Evolutionary conservation across 441 rosid genomes (phyloP).

Genomic region (Manihot esculenta): DNA sequence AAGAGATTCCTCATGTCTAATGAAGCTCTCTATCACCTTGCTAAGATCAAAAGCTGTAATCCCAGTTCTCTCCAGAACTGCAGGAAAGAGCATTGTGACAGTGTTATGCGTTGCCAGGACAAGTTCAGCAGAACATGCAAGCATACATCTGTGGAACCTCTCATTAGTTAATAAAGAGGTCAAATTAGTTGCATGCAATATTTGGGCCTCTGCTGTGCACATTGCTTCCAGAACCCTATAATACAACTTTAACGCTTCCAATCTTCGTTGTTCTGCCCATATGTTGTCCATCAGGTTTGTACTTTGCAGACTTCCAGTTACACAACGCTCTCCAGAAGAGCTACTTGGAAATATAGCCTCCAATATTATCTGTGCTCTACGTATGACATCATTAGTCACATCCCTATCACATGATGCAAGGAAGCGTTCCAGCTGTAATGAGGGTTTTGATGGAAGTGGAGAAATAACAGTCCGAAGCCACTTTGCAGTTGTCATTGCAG

Average conservation of each 20-base stretch:
- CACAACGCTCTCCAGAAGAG: slow-evolving; percentile 60
- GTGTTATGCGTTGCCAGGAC: slow-evolving; percentile 95
- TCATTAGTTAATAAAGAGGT: slow-evolving; percentile 90
- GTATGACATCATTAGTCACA: slow-evolving; percentile 70
- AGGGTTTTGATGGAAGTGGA: slow-evolving; percentile 76
- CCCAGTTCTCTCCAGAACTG: slow-evolving; percentile 95
- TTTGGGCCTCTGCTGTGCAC: slow-evolving; percentile 89
- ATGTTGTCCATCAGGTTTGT: slow-evolving; percentile 84
- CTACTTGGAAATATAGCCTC: slow-evolving; percentile 92
- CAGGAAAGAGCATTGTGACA: slow-evolving; percentile 91
- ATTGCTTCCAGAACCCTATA: slow-evolving; percentile 93
- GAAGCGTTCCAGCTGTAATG: slow-evolving; percentile 66
- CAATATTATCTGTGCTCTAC: slow-evolving; percentile 83
- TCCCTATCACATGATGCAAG: slow-evolving; percentile 80
- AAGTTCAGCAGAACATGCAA: slow-evolving; percentile 96
- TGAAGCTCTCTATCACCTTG: slow-evolving; percentile 98
- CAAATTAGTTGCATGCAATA: slow-evolving; percentile 74
- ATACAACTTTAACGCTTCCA: slow-evolving; percentile 84
- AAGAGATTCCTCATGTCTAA: slow-evolving; percentile 92
- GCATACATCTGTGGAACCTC: slow-evolving; percentile 99
- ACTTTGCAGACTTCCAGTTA: slow-evolving; percentile 61
- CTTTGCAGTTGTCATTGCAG: slow-evolving; percentile 97
- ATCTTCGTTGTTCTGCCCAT: slow-evolving; percentile 94
- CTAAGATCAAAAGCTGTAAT: slow-evolving; percentile 98
- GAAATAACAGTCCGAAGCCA: slow-evolving; percentile 89